These are phyloP conservation scores for Neofusicoccum sp. DNA, from an alignment of 2,329 filamentous ascomycete species.

Conservation along the genomic window DNA sequence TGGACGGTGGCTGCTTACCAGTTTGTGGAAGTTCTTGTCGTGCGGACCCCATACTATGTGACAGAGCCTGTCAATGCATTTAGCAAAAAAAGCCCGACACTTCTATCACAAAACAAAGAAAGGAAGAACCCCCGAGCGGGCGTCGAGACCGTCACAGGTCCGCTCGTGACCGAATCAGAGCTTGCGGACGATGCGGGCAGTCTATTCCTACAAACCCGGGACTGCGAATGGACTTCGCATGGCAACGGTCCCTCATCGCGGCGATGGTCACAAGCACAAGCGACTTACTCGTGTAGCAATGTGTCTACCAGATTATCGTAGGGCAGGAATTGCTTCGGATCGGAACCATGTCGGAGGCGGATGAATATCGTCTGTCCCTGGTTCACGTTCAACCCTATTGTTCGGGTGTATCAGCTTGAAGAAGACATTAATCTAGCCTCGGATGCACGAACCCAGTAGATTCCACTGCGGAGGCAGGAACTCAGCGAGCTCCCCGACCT, in stretches of 20 bases:
- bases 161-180: background rate
- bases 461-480: constrained; percentile 76
- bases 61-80: constrained; percentile 54
- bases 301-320: constrained; percentile 82
- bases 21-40: constrained; percentile 74
- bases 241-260: background rate
- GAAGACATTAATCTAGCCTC: background rate
- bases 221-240: background rate
- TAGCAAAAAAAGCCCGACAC: background rate
- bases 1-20: constrained; percentile 37
- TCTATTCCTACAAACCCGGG: background rate
- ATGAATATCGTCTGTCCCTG: constrained; percentile 76
- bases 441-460: constrained; percentile 59
- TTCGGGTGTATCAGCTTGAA: background rate
- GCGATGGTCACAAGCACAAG: background rate
- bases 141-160: too few relatives aligned
- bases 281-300: constrained; percentile 75
- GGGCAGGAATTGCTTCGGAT: constrained; percentile 73
- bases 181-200: background rate
- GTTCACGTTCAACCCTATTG: constrained; percentile 70
- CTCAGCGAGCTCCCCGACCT: constrained; percentile 74
- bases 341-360: constrained; percentile 72
- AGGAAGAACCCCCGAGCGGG: too few relatives aligned
- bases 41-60: constrained; percentile 85
- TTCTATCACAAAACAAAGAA: background rate